Percentiles rank a stretch among this genome's conserved stretches.
Evolutionary conservation across 1,139 yeast genomes (phyloP).

Genomic region (Lodderomyces metapsilosis): DNA sequence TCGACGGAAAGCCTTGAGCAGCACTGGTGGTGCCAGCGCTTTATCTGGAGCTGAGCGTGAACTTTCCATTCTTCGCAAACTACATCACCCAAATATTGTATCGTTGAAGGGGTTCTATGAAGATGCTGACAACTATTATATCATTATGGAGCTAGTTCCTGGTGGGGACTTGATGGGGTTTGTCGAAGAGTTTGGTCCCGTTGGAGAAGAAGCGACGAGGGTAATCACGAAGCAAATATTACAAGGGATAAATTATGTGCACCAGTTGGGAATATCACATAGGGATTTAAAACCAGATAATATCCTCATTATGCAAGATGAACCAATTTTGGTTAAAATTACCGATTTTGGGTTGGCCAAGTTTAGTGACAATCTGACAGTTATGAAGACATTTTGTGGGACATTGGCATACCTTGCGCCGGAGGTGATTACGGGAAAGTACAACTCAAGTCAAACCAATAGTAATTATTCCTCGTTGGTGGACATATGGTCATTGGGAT

Average conservation of each 20-base stretch:
- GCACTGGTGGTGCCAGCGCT: slow-evolving; percentile 64
- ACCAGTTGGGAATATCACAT: slow-evolving; percentile 85
- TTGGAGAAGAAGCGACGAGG: slow-evolving; percentile 86
- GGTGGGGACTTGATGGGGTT: slow-evolving; percentile 99
- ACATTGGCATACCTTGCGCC: slow-evolving; percentile 93
- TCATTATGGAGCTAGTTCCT: slow-evolving; percentile 92
- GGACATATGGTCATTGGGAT: slow-evolving; percentile 91
- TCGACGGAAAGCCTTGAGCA: slow-evolving; percentile 71
- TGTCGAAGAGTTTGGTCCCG: slow-evolving; percentile 87
- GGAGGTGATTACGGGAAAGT: slow-evolving; percentile 79
- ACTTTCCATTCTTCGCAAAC: slow-evolving; percentile 68
- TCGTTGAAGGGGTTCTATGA: slow-evolving; percentile 80
- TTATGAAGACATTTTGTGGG: slow-evolving; percentile 87
- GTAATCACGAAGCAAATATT: slow-evolving; percentile 83
- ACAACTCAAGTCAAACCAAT: slow-evolving; percentile 25
- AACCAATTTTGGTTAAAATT: slow-evolving; percentile 84
- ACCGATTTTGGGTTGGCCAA: slow-evolving; percentile 94
- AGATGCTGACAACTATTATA: slow-evolving; percentile 73
- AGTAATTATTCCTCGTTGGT: slow-evolving; percentile 75
- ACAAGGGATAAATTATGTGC: slow-evolving; percentile 84
- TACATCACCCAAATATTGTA: slow-evolving; percentile 85
- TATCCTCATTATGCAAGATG: slow-evolving; percentile 84
- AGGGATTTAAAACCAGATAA: slow-evolving; percentile 93
- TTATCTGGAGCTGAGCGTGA: slow-evolving; percentile 78
- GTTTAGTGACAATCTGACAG: slow-evolving; percentile 70